Base-by-base conservation (phyloP, 2,329 filamentous ascomycete species). In the Didymellaceae sp. region DNA sequence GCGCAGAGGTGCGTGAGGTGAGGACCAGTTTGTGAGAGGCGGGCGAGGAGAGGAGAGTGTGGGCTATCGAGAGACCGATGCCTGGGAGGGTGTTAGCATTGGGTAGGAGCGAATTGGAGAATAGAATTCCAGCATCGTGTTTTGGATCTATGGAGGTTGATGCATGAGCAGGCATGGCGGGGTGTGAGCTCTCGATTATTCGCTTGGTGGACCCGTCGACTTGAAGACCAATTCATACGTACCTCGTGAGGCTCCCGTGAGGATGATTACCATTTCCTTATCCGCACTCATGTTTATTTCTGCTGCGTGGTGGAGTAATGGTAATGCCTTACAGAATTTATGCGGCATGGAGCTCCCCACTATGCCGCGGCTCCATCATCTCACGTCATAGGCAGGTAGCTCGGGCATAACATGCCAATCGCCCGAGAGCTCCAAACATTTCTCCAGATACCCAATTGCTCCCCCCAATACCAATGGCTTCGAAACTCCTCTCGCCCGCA, bases 181-280 rank as follows among this genome's bases (percentile, higher is more conserved):
- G 16, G 4, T 13, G n/a, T 20, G 35, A 17, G 11, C n/a, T 28
- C 5, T 9, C 5, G 26, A 28, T 5, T 10, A 45, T 35, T 7
- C 16, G 24, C 10, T 26, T 25, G 24, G n/a, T 28, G 10, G 25
- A 34, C n/a, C 3, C 6, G 3, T 17, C 4, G 7, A 4, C 5
- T 25, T 13, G 21, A 38, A 2, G n/a, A 7, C 9, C 2, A 20
- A 9, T 32, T 28, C 20, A 6, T 9, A 38, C 64, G 44, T 72
- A 81, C 84, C 85, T 74, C 83, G 76, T 1, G 84, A 86, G 50
- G 85, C 85, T 47, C 86, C 86, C 1, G 86, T 87, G 20, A 83
- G 59, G 18, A 82, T 75, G 20, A 83, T 73, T 2, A 78, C 76
- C 62, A 78, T 80, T 35, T 63, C 63, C 38, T 65, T 57, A 16